These are phyloP conservation scores for Sclerotinia minor DNA, from an alignment of 2,329 filamentous ascomycete species.

Conservation along the genomic window DNA sequence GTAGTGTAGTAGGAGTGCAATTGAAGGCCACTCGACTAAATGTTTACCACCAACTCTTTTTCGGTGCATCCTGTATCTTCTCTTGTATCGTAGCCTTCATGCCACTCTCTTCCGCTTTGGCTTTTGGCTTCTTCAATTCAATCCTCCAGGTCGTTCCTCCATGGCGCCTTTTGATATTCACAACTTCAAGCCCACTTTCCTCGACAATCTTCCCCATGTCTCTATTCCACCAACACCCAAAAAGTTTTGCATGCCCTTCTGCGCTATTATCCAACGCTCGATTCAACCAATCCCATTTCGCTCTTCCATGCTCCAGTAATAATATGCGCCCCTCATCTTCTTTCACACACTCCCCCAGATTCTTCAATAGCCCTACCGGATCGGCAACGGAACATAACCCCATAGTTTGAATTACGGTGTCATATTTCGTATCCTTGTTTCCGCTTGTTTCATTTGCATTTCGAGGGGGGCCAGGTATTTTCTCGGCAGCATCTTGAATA, in stretches of 20 bases:
- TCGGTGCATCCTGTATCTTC: neutral
- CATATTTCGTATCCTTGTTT: slow-evolving; percentile 47
- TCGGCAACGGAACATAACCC: slow-evolving; percentile 63
- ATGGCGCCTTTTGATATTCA: slow-evolving; percentile 54
- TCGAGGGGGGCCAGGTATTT: slow-evolving; percentile 36
- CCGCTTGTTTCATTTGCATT: slow-evolving; percentile 35
- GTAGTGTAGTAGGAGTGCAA: slow-evolving; percentile 1
- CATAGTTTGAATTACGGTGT: slow-evolving; percentile 65
- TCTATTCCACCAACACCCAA: slow-evolving; percentile 69
- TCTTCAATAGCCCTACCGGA: slow-evolving; percentile 54
- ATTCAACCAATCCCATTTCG: slow-evolving; percentile 56
- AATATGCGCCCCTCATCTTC: slow-evolving; percentile 60
- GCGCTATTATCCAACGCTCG: slow-evolving; percentile 57
- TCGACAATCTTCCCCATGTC: slow-evolving; percentile 58
- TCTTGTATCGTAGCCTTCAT: neutral
- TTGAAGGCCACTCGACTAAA: slow-evolving; percentile 9
- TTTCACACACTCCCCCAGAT: slow-evolving; percentile 53
- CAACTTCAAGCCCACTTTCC: slow-evolving; percentile 58
- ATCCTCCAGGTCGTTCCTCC: slow-evolving; percentile 60
- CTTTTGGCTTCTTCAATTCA: slow-evolving; percentile 48
- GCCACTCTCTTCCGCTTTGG: neutral
- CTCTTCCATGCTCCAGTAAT: slow-evolving; percentile 63
- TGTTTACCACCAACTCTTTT: slow-evolving; percentile 5
- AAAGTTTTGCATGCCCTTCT: slow-evolving; percentile 56
- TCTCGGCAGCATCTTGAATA: slow-evolving; percentile 37